Conservation (phyloP, 495 filamentous ascomycete genomes). For the Aspergillus conjunctus region DNA sequence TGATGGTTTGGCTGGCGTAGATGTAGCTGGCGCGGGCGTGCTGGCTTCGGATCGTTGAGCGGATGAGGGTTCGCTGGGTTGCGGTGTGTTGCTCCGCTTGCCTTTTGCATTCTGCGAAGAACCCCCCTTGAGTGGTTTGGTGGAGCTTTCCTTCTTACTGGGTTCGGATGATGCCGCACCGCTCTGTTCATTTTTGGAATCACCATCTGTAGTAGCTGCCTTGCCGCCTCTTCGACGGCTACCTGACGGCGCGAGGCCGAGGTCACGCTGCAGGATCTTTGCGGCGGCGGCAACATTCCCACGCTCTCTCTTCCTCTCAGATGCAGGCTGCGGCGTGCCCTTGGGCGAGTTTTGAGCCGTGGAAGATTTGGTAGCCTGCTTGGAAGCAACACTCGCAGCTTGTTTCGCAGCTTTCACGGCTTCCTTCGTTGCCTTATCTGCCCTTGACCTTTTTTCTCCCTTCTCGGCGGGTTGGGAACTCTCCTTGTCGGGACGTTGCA, state of each 20-base stretch:
- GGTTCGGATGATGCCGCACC: constrained; percentile 35
- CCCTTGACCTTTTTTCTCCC: constrained; percentile 55
- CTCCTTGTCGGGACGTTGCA: constrained; percentile 51
- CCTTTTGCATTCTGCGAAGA: constrained; percentile 31
- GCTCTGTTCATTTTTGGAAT: constrained; percentile 34
- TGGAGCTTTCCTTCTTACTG: constrained; percentile 37
- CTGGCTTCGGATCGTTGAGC: constrained; percentile 30
- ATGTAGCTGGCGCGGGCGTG: constrained; percentile 32
- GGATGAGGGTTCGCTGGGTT: constrained; percentile 34
- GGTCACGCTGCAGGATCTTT: constrained; percentile 84
- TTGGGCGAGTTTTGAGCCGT: constrained; percentile 38
- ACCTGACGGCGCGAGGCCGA: constrained; percentile 71
- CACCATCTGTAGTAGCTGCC: constrained; percentile 34
- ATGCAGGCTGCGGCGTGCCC: constrained; percentile 33
- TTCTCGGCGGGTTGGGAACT: constrained; percentile 44
- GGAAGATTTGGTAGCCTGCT: constrained; percentile 22
- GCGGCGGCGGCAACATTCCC: constrained; percentile 76
- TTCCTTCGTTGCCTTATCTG: constrained; percentile 69
- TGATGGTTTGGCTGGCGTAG: constrained; percentile 35
- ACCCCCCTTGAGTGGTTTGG: constrained; percentile 34
- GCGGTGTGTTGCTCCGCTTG: constrained; percentile 23
- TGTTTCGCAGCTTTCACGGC: constrained; percentile 79
- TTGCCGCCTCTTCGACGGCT: constrained; percentile 50
- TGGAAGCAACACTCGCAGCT: constrained; percentile 32
- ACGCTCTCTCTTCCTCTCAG: constrained; percentile 62